phyloP scores from a whole-genome alignment of 1,284 basidiomycete genomes.

The Lentinus polychrous region DNA sequence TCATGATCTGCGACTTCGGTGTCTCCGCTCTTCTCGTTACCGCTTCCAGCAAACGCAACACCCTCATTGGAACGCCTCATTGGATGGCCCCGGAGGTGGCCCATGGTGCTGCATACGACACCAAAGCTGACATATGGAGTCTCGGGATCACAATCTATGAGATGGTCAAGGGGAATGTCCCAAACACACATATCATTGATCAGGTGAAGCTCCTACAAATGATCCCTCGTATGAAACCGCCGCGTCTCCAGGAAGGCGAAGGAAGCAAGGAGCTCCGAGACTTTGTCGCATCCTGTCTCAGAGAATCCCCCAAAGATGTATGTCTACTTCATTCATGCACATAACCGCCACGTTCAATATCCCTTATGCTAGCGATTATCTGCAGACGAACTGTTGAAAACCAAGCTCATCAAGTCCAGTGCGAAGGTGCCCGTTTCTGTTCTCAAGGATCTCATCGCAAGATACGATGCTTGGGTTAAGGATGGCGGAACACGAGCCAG shows the following conservation, averaged over 20 bases:
- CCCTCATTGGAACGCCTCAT: slow-evolving; percentile 92
- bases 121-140: slow-evolving; percentile 96
- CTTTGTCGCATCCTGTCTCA: slow-evolving; percentile 82
- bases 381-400: slow-evolving; percentile 86
- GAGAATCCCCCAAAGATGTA: slow-evolving; percentile 78
- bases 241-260: slow-evolving; percentile 72
- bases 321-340: slow-evolving; percentile 20
- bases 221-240: slow-evolving; percentile 85
- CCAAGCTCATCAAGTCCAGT: slow-evolving; percentile 88
- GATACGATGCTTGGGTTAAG: slow-evolving; percentile 74
- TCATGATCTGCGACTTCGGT: slow-evolving; percentile 95
- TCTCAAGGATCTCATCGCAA: slow-evolving; percentile 80
- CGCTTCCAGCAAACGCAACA: slow-evolving; percentile 85
- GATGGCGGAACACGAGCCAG: slow-evolving; percentile 77
- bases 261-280: slow-evolving; percentile 84
- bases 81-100: slow-evolving; percentile 99
- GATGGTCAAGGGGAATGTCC: slow-evolving; percentile 92
- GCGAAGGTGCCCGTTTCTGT: slow-evolving; percentile 64
- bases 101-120: slow-evolving; percentile 84
- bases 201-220: slow-evolving; percentile 88
- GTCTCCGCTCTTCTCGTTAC: slow-evolving; percentile 91
- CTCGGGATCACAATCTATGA: slow-evolving; percentile 93
- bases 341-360: not conserved
- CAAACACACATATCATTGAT: slow-evolving; percentile 76
- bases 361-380: slow-evolving; percentile 57